Conservation (phyloP, 2,329 filamentous ascomycete genomes). For the Epichloe uncinata region DNA sequence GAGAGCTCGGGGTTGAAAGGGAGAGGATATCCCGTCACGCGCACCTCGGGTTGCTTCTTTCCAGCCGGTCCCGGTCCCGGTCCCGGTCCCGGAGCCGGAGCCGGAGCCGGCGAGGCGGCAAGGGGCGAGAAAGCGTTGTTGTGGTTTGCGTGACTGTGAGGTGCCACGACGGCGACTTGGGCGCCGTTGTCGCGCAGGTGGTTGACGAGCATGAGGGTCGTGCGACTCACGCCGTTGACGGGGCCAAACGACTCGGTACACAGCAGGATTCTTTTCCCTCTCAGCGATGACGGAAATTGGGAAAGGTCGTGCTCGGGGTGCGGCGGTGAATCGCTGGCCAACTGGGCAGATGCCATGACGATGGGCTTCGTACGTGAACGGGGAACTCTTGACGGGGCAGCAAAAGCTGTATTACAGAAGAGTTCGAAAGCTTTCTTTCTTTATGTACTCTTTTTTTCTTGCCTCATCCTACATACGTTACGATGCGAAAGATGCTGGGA, state of each 20-base stretch:
- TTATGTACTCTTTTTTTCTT: not conserved
- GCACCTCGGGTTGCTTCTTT: conserved; percentile 34
- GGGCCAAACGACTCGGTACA: conserved; percentile 61
- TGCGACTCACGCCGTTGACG: conserved; percentile 60
- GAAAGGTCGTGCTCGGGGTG: conserved; percentile 26
- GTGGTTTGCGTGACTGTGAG: conserved; percentile 39
- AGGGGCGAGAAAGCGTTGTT: conserved; percentile 36
- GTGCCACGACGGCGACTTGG: conserved; percentile 53
- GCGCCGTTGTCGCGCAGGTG: conserved; percentile 52
- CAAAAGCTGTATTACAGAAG: too few species aligned
- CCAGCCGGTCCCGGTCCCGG: conserved; percentile 6
- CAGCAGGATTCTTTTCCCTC: conserved; percentile 48
- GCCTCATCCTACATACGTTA: not conserved
- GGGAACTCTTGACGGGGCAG: too few species aligned
- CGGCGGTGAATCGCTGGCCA: conserved; percentile 4
- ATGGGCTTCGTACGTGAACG: not conserved
- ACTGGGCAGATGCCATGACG: conserved; percentile 7
- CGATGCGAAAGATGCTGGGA: not conserved
- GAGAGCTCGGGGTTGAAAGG: conserved; percentile 61
- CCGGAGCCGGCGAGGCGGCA: conserved; percentile 20
- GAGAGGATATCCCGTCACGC: conserved; percentile 50
- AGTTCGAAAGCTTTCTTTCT: not conserved
- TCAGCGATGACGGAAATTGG: conserved; percentile 34
- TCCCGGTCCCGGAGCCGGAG: conserved; percentile 14
- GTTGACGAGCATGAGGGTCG: conserved; percentile 55